Evolutionary conservation across 305 asterid species (phyloP), one percentile per base, ranked within the genome.

Genomic region (Ilex paraguariensis): DNA sequence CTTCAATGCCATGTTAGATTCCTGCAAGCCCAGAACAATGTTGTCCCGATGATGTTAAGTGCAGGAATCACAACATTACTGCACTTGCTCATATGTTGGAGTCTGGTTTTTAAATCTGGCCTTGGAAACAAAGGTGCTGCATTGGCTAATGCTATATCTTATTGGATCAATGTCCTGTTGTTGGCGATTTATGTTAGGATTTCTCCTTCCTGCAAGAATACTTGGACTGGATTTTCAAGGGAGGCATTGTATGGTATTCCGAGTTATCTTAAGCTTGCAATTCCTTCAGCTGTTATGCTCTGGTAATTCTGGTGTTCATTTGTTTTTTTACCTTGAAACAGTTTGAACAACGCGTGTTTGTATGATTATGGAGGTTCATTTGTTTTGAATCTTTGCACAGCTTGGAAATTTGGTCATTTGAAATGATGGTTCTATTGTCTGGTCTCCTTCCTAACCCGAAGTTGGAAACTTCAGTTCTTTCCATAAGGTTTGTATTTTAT

Each of bases 371-470:
- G 31, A n/a, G 10, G 39, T 0, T 50, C 10, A 2, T 40, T 7
- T 13, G 14, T 13, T 15, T 56, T n/a, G 21, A 21, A 42, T 21
- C 56, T 5, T 64, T 55, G 11, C 21, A 56, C 83, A 84, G 83
- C 70, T 66, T 84, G 70, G 88, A 84, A 74, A 73, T 77, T 44
- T 84, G 88, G 91, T 84, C 88, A 0, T 84, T 80, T 36, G 88
- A 82, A 75, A 72, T 76, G 52, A 80, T 84, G 88, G 86, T 84
- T 31, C 71, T 84, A 45, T 77, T 84, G 14, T 70, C 91, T 4
- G 91, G 91, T 4, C 80, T 78, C 56, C 88, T 84, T 21, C 87
- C 91, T 0, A 82, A 84, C 66, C 88, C 91, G 6, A 72, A 86
- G 6, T 68, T 82, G 48, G 88, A 84, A 70, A 82, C 91, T 0